These are phyloP conservation scores for Linanthus parryae DNA, from an alignment of 148 eudicot genomes.

Conservation along the genomic window DNA sequence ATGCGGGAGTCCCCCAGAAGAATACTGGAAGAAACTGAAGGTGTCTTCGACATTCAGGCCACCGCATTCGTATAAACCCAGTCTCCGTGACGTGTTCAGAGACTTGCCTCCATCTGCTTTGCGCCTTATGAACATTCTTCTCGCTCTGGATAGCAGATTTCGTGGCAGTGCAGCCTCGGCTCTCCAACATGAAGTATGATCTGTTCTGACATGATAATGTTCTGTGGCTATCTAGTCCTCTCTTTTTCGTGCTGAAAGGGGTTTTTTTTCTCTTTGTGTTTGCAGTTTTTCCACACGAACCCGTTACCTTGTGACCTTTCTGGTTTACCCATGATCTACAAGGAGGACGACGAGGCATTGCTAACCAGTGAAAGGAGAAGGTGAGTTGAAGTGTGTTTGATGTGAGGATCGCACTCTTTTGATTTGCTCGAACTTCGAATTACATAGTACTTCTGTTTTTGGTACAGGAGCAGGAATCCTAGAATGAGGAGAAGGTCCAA, in stretches of 20 bases:
- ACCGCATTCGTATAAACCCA: slow-evolving; percentile 32
- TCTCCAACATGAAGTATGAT: slow-evolving; percentile 27
- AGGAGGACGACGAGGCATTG: slow-evolving; percentile 24
- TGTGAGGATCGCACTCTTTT: not conserved
- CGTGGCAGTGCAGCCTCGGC: slow-evolving; percentile 36
- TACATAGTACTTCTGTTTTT: not conserved
- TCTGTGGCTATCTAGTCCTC: too few species aligned
- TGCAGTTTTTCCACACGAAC: slow-evolving; percentile 36
- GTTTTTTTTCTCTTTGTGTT: not conserved
- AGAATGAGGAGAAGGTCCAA: slow-evolving; percentile 22
- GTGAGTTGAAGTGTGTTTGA: slow-evolving; percentile 17
- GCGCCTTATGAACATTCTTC: slow-evolving; percentile 30
- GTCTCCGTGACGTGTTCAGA: slow-evolving; percentile 24
- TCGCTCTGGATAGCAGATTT: slow-evolving; percentile 28
- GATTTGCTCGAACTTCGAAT: not conserved
- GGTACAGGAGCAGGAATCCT: slow-evolving; percentile 26
- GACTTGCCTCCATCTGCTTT: slow-evolving; percentile 33
- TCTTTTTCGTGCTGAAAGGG: not conserved
- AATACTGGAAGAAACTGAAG: slow-evolving; percentile 31
- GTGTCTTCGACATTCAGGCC: slow-evolving; percentile 31
- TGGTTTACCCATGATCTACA: slow-evolving; percentile 28
- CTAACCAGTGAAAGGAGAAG: slow-evolving; percentile 17
- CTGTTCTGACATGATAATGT: too few species aligned
- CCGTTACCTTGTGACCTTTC: slow-evolving; percentile 40
- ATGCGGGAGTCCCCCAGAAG: slow-evolving; percentile 46